Evolutionary conservation across 352 stramenopile species (phyloP), one percentile per base, ranked within the genome.

Genomic region (Halophytophthora batemanensis): DNA sequence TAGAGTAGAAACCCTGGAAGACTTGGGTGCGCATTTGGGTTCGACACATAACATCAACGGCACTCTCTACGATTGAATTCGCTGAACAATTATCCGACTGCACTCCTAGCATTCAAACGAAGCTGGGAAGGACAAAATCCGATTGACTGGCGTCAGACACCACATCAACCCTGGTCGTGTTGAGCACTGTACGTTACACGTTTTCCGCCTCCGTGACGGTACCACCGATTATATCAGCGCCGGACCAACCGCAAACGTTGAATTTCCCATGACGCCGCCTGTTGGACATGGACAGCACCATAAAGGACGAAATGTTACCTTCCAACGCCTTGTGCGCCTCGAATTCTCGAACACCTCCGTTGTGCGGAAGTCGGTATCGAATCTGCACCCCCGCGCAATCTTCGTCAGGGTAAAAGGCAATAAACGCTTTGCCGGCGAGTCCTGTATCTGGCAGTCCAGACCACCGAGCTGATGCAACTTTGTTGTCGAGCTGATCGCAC

Each of bases 401-500:
- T 8, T 14, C 15, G 39, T 51, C 55, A 1, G 45, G 39, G 31
- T 64, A 64, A 42, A 69, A 68, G n/a, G 37, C 60, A 18, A 68
- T 56, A 36, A 50, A 64, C 14, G 54, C 54, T n/a, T 49, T 55
- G 0, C 47, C 53, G 3, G 25, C 46, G 18, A 33, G 28, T 8
- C 34, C 55, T 6, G 55, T 57, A 8, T 14, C 52, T 17, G 54
- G 54, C 3, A 61, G 54, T 2, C 44, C 50, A 1, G 46, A 50
- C 59, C 59, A 68, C 19, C 45, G 34, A 6, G 58, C 46, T 5
- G 59, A 68, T 12, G 38, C 14, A 0, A 43, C 38, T 8, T 43
- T 42, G 43, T 68, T 55, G 53, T 64, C 43, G 55, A 68, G 50
- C 5, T 45, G 31, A 10, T 25, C 35, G 34, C 59, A 68, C 43